A percentile compares a stretch with the other conserved stretches of the same genome.
phyloP scores from a whole-genome alignment of 306 rosid genomes.

The Senna siamea region DNA sequence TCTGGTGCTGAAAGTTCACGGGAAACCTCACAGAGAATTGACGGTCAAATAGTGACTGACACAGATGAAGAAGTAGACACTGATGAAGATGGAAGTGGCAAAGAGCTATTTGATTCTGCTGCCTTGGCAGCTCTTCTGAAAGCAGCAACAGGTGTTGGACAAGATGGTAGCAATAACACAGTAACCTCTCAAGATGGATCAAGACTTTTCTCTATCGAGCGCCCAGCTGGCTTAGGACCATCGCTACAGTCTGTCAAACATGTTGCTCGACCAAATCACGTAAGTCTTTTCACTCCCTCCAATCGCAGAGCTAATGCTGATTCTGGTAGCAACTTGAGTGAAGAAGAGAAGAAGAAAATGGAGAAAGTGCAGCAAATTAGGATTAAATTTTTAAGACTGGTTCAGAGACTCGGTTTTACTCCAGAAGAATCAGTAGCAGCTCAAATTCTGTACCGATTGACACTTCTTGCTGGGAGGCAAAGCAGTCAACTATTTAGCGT shows the following conservation, averaged over 20 bases:
- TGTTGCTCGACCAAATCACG: slow-evolving; percentile 60
- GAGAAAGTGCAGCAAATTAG: slow-evolving; percentile 77
- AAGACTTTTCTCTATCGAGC: slow-evolving; percentile 92
- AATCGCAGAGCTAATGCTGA: slow-evolving; percentile 46
- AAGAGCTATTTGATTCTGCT: slow-evolving; percentile 90
- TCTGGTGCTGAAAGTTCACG: slow-evolving; percentile 59
- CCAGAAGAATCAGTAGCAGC: slow-evolving; percentile 81
- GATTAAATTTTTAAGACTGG: slow-evolving; percentile 77
- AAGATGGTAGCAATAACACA: slow-evolving; percentile 78
- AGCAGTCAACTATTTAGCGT: slow-evolving; percentile 63
- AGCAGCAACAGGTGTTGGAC: slow-evolving; percentile 79
- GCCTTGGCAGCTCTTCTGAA: slow-evolving; percentile 93
- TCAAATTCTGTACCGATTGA: slow-evolving; percentile 83
- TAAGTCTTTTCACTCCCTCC: slow-evolving; percentile 56
- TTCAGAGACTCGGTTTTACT: slow-evolving; percentile 78
- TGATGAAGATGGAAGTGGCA: slow-evolving; percentile 85
- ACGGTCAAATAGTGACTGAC: slow-evolving; percentile 89
- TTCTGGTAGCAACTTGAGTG: slow-evolving; percentile 67
- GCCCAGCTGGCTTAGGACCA: slow-evolving; percentile 96
- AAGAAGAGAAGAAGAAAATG: slow-evolving; percentile 76
- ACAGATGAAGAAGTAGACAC: slow-evolving; percentile 86
- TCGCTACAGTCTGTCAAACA: slow-evolving; percentile 76
- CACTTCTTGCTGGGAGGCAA: slow-evolving; percentile 76
- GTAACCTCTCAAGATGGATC: slow-evolving; percentile 88
- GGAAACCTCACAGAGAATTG: slow-evolving; percentile 65